Base-by-base conservation (phyloP, 495 filamentous ascomycete species). In the Penicillium maclennaniae region DNA sequence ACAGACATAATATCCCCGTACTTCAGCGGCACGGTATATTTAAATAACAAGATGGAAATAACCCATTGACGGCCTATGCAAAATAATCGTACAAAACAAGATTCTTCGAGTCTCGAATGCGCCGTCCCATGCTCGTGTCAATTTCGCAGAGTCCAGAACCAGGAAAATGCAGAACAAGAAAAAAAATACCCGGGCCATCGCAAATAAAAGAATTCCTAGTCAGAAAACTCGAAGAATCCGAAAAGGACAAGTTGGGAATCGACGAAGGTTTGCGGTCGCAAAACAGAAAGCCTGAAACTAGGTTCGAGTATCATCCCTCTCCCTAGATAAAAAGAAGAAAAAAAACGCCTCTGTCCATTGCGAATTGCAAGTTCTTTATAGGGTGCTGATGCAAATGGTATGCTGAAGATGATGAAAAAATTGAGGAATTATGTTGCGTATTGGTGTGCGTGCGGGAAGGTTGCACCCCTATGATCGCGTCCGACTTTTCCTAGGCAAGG, bases 31-130 rank as follows among this genome's bases (percentile, higher is more conserved):
- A 34, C 27, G 14, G 31, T 34, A 49, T 21, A 36, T 19, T 20
- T 38, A 34, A 44, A 31, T 36, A 15, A 56, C 21, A 37, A 34
- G 27, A 8, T 56, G 12, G 43, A 40, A 55, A 54, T 15, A 45
- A 54, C 52, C 47, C 53, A 55, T 60, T 57, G 31, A 14, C 44
- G 43, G 45, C 38, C 55, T 25, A 62, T 59, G 55, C 55, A 59
- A 23, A 23, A 23, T 23, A 55, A 58, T 63, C 47, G 50, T 63
- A 63, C 60, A 63, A 34, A 34, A 12, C 27, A 25, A 26, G 43
- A 50, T 36, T 43, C 42, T 43, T 47, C 47, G 55, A 53, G 43
- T 25, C 16, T 36, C 27, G 47, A 27, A 49, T 48, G 45, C 55
- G 54, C 54, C 54, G 38, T 39, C 43, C 54, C 36, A 56, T 56